Evolutionary conservation across 345 rosid genomes (phyloP).

Genomic region (rapeseed (Brassica napus)): DNA sequence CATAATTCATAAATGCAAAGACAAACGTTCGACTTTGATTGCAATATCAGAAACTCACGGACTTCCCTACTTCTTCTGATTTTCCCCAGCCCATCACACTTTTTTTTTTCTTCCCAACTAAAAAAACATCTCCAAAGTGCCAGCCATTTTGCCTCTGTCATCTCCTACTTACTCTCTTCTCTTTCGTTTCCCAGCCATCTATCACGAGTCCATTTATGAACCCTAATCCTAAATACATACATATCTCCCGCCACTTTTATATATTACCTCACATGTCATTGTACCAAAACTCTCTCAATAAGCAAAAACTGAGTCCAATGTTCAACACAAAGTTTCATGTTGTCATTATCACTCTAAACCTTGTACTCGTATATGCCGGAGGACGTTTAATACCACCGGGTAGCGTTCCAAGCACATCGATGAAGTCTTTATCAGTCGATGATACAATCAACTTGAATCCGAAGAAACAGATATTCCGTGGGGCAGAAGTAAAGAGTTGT

Average conservation of each 20-base stretch:
- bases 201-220: constrained; percentile 77
- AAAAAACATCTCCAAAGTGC: constrained; percentile 23
- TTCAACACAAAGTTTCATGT: not conserved
- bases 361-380: constrained; percentile 19
- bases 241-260: constrained; percentile 4
- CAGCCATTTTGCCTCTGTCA: constrained; percentile 42
- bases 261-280: constrained; percentile 1
- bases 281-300: constrained; percentile 17
- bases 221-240: constrained; percentile 13
- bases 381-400: constrained; percentile 47
- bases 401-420: constrained; percentile 68
- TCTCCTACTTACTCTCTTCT: constrained; percentile 30
- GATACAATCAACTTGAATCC: constrained; percentile 51
- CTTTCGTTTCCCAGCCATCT: constrained; percentile 38
- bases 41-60: constrained; percentile 61
- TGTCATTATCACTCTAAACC: constrained; percentile 30
- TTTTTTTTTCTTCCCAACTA: not conserved
- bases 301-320: constrained; percentile 26
- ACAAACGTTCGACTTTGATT: constrained; percentile 24
- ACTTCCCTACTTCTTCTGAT: constrained; percentile 46
- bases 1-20: constrained; percentile 37
- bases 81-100: constrained; percentile 17
- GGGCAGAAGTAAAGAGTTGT: constrained; percentile 57
- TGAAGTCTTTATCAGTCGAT: constrained; percentile 47
- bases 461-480: constrained; percentile 43